Base-by-base conservation (phyloP, 192 early-diverging fungal genomes). In the Ambispora gerdemannii region DNA sequence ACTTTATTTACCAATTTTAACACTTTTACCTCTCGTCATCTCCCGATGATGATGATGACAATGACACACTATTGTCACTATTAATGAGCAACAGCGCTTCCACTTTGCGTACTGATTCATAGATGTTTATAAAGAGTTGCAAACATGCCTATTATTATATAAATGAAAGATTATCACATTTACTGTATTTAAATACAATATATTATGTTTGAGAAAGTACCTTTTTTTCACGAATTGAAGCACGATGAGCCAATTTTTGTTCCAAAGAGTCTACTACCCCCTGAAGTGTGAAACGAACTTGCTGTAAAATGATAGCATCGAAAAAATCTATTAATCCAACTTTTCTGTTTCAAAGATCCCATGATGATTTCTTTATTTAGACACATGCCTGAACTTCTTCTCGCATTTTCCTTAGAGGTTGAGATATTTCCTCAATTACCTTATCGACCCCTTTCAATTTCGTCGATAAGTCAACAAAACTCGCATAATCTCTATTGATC, bases 381-480 rank as follows among this genome's bases (percentile, higher is more conserved):
- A 25, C 55, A 68, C 72, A 15, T 79, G 87, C 89, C 77, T 80
- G 72, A 8, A 89, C 88, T 60, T 90, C 83, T 28, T 58, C 71
- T 52, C 85, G 79, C 77, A 89, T 85, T 64, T 74, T 78, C n/a
- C 76, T 74, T 38, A 93, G 56, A n/a, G 89, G 88, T 24, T 69
- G 70, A 56, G 73, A 75, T 22, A 92, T 72, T 22, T 87, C 82
- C 27, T 76, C 77, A 71, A 92, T 88, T 36, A 83, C 88, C 31
- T 80, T 79, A 67, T 90, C 90, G 1, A 88, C 87, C 2, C 88
- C 91, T 24, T 87, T 89, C 51, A 93, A 82, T 60, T 89, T 89
- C 13, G 90, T 92, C 1, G 89, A 90, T 4, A 93, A 76, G 62
- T 88, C 85, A 31, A 93, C 90, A 72, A 93, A 93, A 59, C 92